Base-by-base conservation (phyloP, 1,284 basidiomycete species). In the Sporisorium scitamineum region DNA sequence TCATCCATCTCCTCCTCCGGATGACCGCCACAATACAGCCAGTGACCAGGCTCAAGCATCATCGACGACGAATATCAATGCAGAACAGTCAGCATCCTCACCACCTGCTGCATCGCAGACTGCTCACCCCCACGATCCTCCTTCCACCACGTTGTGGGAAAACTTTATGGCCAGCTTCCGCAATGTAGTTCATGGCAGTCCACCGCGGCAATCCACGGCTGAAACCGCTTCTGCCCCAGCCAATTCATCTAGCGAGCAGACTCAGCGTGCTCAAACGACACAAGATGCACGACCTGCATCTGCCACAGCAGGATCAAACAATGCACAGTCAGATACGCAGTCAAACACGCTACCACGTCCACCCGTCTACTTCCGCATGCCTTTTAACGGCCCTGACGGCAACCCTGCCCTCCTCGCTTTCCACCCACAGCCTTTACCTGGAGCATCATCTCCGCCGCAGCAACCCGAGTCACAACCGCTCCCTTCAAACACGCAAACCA, bases 391-490 rank as follows among this genome's bases (percentile, higher is more conserved):
- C 7, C 51, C 66, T 1, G 70, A 80, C 31, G 79, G 79, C 26
- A 59, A 47, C 7, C 71, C 70, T 11, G 79, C 70, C n/a, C 53
- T 77, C 10, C 70, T 80, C 24, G 77, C 77, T 10, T 80, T 80
- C 61, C 58, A 63, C 54, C 75, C 77, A 4, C 55, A 65, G 27
- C 74, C 78, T 1, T 50, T 80, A 20, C 77, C 68, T 11, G 29
- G 44, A 32, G 24, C 37, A 5, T n/a, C 37, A 18, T 29, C 44
- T 3, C 3, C 42, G n/a, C 13, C 31, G 20, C 29, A 18, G 10
- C 56, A 41, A 32, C 45, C 39, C n/a, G 8, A 26, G 26, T 6
- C 29, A 9, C 42, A 20, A 20, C 6, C 47, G 18, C 4, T 20
- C 16, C 14, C 54, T 7, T 29, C 52, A 18, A 16, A 20, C 22